Base-by-base conservation (phyloP, 2,329 filamentous ascomycete genomes). In the Stagonosporopsis rhizophila region DNA sequence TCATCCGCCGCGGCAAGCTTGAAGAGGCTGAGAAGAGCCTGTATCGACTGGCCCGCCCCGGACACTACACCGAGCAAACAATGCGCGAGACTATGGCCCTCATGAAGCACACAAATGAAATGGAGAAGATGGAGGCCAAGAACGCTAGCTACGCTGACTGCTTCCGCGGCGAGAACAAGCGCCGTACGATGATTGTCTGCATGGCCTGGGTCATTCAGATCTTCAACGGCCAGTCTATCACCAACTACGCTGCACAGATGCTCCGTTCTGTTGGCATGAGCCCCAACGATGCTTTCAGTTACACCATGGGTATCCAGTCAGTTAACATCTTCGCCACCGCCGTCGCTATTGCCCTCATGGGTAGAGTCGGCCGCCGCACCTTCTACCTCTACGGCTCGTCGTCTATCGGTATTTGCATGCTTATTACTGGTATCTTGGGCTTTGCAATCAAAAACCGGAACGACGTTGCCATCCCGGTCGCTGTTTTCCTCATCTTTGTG, bases 91-190 rank as follows among this genome's bases (percentile, higher is more conserved):
- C 89, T 0, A 82, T 96, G 49, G 56, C 64, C 14, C 93, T 96
- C 89, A 96, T 96, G 89, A 85, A 90, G 1, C 90, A 93, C 68
- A 96, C 91, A 0, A 92, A 89, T 1, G 87, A 89, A 0, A 78
- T 95, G 6, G 92, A 96, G 72, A 83, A 89, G 68, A 78, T 83
- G 71, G 87, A 91, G 7, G 53, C 54, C 34, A 78, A 80, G 12
- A 89, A 90, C 35, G 85, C 89, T 3, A 87, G 83, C 38, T 96
- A 94, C 74, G 76, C 83, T 62, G 90, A 96, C 71, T 96, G 91
- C 78, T 94, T 96, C 82, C 87, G 83, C 71, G 90, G 91, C 9
- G 83, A 84, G 17, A 86, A 95, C 70, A 80, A 87, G 44, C 87
- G 91, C 52, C 85, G 91, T 17, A 96, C 91, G 2, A 90, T 89